Evolutionary conservation across 306 rosid genomes (phyloP), one percentile per base, ranked within the genome.

Genomic region (Alnus rubra): DNA sequence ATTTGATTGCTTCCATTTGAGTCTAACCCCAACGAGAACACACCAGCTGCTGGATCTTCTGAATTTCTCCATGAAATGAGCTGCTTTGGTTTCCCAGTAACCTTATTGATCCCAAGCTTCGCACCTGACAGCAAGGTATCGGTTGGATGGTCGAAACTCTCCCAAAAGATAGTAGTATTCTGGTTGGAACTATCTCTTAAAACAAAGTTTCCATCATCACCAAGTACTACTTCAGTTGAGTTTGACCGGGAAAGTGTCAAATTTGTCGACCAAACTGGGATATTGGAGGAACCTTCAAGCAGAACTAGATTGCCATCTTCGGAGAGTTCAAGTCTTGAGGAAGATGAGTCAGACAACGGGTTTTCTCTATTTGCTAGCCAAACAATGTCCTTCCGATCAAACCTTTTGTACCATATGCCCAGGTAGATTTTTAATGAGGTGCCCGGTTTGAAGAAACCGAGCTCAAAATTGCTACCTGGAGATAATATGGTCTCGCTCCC

Each of bases 51-150:
- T 5, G 91, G 87, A 80, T 88, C 78, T 5, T 85, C 71, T 0
- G 0, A 47, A 54, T 82, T 88, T 78, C 75, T 88, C 91, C 88
- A 85, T 3, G 91, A 53, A 72, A 88, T 85, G 5, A 88, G 91
- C 55, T 79, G 82, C 23, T 85, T 87, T 4, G 84, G 86, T 74
- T 68, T 16, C 19, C 81, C 76, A 28, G 87, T 85, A 73, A 12
- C 80, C 0, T 78, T 78, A 55, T 88, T 55, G 11, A 85, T 69
- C 33, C 10, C 80, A 3, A 88, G 54, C 75, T 78, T 88, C 3
- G 85, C 84, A 28, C 84, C 88, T 0, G 91, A 87, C 73, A 88
- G 85, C 64, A 2, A 58, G 19, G 64, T 23, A 28, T 58, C 14
- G 0, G 64, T 58, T 58, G 64, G 64, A 49, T 49, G 52, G 52